A percentile compares a stretch with the other conserved stretches of the same genome.
phyloP scores from a whole-genome alignment of 768 basidiomycete genomes.

The Cantharellus cinnabarinus region DNA sequence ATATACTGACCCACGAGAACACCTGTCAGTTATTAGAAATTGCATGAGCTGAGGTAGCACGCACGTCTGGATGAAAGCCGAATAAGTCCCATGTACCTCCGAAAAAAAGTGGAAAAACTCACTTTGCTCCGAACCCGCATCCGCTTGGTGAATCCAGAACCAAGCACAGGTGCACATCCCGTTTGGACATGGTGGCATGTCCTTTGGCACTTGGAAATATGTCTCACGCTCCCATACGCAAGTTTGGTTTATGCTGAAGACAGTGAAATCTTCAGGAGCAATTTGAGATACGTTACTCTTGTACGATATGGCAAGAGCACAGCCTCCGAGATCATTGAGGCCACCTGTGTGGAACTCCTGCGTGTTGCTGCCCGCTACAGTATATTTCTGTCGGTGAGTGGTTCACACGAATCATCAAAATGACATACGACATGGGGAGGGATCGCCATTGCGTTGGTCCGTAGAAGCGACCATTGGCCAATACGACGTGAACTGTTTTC shows the following conservation, averaged over 20 bases:
- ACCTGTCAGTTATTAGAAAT: slow-evolving; percentile 9
- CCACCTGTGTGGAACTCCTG: slow-evolving; percentile 35
- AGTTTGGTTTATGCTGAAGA: slow-evolving; percentile 57
- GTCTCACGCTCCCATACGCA: slow-evolving; percentile 57
- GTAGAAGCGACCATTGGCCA: slow-evolving; percentile 25
- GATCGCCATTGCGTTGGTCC: slow-evolving; percentile 22
- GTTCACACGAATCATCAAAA: not conserved
- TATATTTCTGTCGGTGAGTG: not conserved
- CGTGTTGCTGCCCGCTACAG: not conserved
- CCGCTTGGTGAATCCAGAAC: slow-evolving; percentile 46
- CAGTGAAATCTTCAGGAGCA: slow-evolving; percentile 44
- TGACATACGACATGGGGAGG: not conserved
- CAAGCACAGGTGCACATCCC: slow-evolving; percentile 47
- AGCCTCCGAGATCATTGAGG: slow-evolving; percentile 34
- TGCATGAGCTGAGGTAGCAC: slow-evolving; percentile 1
- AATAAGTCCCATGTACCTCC: not conserved
- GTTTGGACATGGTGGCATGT: slow-evolving; percentile 46
- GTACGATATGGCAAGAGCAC: slow-evolving; percentile 59
- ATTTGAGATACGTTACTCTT: slow-evolving; percentile 36
- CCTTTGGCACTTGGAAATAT: slow-evolving; percentile 42
- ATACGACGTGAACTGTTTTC: slow-evolving; percentile 40
- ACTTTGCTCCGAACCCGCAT: slow-evolving; percentile 6
- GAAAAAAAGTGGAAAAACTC: not conserved
- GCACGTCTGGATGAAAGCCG: not conserved
- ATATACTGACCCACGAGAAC: slow-evolving; percentile 25